A percentile compares a stretch with the other conserved stretches of the same genome.
Evolutionary conservation across 495 filamentous ascomycete species (phyloP).

Genomic region (Trichocladium antarcticum): DNA sequence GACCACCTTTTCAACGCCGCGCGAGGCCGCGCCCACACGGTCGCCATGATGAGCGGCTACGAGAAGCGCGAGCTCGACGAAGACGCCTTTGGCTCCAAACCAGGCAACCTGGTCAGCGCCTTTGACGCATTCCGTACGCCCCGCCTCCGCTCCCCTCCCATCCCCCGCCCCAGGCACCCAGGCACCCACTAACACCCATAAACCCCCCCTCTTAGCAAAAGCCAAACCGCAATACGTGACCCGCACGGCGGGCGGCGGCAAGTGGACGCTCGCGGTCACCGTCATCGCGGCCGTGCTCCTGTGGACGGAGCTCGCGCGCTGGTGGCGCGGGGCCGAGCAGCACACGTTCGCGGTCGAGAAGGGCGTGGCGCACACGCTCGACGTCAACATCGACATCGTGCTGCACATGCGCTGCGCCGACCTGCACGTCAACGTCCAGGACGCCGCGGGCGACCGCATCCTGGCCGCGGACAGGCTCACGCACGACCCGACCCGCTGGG

Average conservation of each 20-base stretch:
- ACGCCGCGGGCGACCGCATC: slow-evolving; percentile 84
- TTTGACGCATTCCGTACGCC: slow-evolving; percentile 96
- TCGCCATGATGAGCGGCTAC: slow-evolving; percentile 44
- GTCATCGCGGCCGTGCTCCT: slow-evolving; percentile 59
- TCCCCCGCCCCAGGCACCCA: neutral
- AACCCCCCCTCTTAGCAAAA: slow-evolving; percentile 53
- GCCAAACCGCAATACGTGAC: slow-evolving; percentile 86
- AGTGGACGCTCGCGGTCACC: slow-evolving; percentile 82
- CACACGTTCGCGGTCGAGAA: slow-evolving; percentile 94
- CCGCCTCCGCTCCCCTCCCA: slow-evolving; percentile 16
- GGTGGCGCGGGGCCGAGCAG: slow-evolving; percentile 70
- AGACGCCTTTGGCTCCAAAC: slow-evolving; percentile 66
- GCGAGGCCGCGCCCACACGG: neutral
- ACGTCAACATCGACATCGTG: slow-evolving; percentile 93
- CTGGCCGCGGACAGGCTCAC: slow-evolving; percentile 65
- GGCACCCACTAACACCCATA: slow-evolving; percentile 19
- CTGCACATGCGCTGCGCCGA: slow-evolving; percentile 81
- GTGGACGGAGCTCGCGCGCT: slow-evolving; percentile 64
- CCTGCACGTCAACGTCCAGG: slow-evolving; percentile 93
- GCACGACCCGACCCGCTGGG: slow-evolving; percentile 69
- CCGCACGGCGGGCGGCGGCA: slow-evolving; percentile 69
- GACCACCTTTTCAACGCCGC: too few species aligned
- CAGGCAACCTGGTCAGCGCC: slow-evolving; percentile 55
- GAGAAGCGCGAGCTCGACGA: slow-evolving; percentile 45
- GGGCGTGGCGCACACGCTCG: slow-evolving; percentile 71